Conservation (phyloP, 2,329 filamentous ascomycete species). For the Neonectria punicea region DNA sequence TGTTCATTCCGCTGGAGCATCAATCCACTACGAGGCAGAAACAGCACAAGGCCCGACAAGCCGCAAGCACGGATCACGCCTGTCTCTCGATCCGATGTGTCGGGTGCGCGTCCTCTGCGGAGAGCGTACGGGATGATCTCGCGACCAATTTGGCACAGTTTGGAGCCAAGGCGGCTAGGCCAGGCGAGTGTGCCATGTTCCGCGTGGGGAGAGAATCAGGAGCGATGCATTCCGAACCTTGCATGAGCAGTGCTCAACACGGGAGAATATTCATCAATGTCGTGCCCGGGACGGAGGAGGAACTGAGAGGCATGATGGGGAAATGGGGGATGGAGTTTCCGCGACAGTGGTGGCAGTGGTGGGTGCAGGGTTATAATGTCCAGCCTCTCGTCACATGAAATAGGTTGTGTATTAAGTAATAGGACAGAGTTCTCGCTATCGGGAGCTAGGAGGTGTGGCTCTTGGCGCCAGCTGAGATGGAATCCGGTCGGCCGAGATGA, state of each 20-base stretch:
- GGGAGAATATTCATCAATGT: conserved; percentile 52
- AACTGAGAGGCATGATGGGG: conserved; percentile 45
- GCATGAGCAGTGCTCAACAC: conserved; percentile 42
- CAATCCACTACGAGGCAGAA: conserved; percentile 47
- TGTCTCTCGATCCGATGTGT: conserved; percentile 56
- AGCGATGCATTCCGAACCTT: conserved; percentile 55
- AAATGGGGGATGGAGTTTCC: conserved; percentile 54
- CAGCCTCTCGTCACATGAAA: background rate
- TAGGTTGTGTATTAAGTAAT: too few relatives aligned
- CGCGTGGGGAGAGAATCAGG: conserved; percentile 53
- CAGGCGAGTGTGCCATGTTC: conserved; percentile 54
- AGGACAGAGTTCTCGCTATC: too few relatives aligned
- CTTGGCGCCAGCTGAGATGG: background rate
- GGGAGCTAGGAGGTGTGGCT: too few relatives aligned
- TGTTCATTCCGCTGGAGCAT: conserved; percentile 52
- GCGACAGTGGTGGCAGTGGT: conserved; percentile 51
- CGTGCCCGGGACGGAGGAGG: conserved; percentile 49
- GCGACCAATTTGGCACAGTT: conserved; percentile 40
- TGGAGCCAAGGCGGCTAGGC: conserved; percentile 33
- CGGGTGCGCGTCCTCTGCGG: conserved; percentile 55
- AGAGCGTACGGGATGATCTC: conserved; percentile 51
- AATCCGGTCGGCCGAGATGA: background rate
- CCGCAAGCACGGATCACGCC: conserved; percentile 47
- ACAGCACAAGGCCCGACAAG: conserved; percentile 44
- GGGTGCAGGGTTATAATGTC: conserved; percentile 29